Evolutionary conservation across 495 filamentous ascomycete genomes (phyloP).

Genomic region (Rusavskia elegans): DNA sequence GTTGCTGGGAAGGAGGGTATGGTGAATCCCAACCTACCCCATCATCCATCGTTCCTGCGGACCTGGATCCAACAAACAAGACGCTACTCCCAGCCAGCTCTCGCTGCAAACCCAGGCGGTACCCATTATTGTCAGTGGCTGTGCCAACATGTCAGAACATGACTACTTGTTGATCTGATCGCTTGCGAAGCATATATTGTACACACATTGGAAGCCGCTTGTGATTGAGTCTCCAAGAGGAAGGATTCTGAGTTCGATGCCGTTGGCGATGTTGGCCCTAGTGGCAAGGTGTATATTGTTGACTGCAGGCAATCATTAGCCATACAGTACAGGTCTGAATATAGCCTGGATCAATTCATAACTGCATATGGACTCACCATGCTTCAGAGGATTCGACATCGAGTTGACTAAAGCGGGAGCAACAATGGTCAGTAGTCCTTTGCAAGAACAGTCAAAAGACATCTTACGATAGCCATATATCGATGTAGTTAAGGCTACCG

Average conservation of each 20-base stretch:
- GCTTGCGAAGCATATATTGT: neutral
- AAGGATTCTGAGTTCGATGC: neutral
- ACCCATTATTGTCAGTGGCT: conserved; percentile 35
- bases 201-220: conserved; percentile 28
- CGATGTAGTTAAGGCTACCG: no score
- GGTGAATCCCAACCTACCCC: neutral
- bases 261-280: neutral
- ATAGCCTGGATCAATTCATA: no score
- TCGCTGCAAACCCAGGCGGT: conserved; percentile 28
- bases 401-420: no score
- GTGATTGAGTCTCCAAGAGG: conserved; percentile 33
- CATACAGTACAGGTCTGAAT: no score
- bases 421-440: no score
- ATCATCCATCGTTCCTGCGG: conserved; percentile 24
- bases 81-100: conserved; percentile 16
- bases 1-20: neutral
- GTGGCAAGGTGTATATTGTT: neutral
- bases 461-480: no score
- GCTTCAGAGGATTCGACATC: no score
- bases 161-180: neutral
- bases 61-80: conserved; percentile 27
- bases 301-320: neutral
- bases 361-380: no score
- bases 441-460: no score
- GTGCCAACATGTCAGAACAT: neutral